phyloP scores from a whole-genome alignment of 1,139 yeast species.

The Scheffersomyces parashehatae region DNA sequence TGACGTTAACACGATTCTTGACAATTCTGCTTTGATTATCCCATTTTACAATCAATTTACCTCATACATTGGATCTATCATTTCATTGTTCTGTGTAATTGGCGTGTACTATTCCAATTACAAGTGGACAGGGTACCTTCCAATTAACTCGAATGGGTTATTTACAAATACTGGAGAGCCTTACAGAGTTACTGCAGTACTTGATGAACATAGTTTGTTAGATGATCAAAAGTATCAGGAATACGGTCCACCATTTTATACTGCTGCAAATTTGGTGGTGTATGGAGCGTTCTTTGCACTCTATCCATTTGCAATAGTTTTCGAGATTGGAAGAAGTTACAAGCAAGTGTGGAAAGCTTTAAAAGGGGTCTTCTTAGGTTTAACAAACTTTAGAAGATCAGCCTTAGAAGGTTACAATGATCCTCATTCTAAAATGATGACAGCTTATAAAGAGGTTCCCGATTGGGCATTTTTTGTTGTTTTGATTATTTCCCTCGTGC shows the following conservation, averaged over 20 bases:
- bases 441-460: conserved; percentile 17
- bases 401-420: conserved; percentile 16
- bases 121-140: conserved; percentile 17
- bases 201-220: conserved; percentile 11
- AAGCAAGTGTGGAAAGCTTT: conserved; percentile 9
- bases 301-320: conserved; percentile 16
- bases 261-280: conserved; percentile 28
- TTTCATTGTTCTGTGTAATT: conserved; percentile 13
- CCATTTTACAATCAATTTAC: conserved; percentile 15
- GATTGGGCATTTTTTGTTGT: conserved; percentile 15
- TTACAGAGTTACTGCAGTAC: conserved; percentile 13
- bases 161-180: conserved; percentile 15
- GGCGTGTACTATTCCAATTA: conserved; percentile 17
- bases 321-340: conserved; percentile 9
- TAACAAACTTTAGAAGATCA: conserved; percentile 8
- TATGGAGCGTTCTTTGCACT: conserved; percentile 18
- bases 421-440: conserved; percentile 16
- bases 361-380: conserved; percentile 3
- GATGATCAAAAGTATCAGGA: conserved; percentile 17
- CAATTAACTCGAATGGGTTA: conserved; percentile 13
- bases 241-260: conserved; percentile 42
- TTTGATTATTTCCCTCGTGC: conserved; percentile 13
- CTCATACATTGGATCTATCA: conserved; percentile 13
- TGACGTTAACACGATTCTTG: conserved; percentile 14
- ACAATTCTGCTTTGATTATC: conserved; percentile 7